Conservation (phyloP, 106 monocot genomes). For the Apostasia ramifera region DNA sequence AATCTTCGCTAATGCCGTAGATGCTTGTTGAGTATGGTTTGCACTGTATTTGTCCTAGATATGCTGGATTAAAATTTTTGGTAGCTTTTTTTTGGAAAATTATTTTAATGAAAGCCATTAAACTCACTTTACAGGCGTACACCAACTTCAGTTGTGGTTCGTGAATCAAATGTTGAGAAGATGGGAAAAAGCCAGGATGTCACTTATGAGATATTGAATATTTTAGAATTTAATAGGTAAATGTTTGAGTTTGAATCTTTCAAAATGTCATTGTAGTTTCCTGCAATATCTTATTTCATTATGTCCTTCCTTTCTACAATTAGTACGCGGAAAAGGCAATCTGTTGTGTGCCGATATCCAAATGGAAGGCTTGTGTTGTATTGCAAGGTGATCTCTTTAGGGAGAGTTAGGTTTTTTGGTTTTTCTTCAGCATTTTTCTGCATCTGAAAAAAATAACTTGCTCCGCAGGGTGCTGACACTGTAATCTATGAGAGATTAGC, state of each 20-base stretch:
- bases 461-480: conserved; percentile 85
- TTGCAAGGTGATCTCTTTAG: conserved; percentile 64
- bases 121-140: conserved; percentile 52
- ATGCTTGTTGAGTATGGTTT: no score
- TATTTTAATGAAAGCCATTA: background rate
- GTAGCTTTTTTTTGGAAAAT: background rate
- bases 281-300: no score
- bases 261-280: background rate
- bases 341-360: conserved; percentile 89
- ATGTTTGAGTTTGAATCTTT: conserved; percentile 4
- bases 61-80: no score
- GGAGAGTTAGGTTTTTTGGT: background rate
- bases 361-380: conserved; percentile 97
- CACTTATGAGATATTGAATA: conserved; percentile 81
- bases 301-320: conserved; percentile 4
- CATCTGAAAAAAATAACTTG: conserved; percentile 2
- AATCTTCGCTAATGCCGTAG: no score
- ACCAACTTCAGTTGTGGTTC: conserved; percentile 78
- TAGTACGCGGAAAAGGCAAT: conserved; percentile 98
- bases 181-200: conserved; percentile 86
- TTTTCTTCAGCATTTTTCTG: conserved; percentile 2
- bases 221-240: conserved; percentile 86
- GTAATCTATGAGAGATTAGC: conserved; percentile 90
- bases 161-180: conserved; percentile 94
- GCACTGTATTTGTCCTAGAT: no score